phyloP scores from a whole-genome alignment of 805 yeast genomes.

The Saturnispora zaruensis region DNA sequence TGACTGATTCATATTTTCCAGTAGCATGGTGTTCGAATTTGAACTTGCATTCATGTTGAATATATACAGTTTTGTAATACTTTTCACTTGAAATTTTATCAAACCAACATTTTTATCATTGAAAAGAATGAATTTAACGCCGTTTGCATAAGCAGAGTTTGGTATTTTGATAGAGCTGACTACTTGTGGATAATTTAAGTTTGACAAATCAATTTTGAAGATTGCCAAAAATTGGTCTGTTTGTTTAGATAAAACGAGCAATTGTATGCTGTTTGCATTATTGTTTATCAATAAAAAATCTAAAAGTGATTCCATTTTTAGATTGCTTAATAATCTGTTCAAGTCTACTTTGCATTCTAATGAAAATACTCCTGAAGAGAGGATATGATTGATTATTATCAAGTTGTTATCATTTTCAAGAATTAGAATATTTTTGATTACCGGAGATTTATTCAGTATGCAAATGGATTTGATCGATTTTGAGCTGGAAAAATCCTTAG shows the following conservation, averaged over 20 bases:
- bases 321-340: neutral
- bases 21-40: constrained; percentile 22
- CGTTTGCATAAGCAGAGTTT: neutral
- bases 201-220: neutral
- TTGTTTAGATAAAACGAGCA: neutral
- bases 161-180: neutral
- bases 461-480: constrained; percentile 52
- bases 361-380: constrained; percentile 21
- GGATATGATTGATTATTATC: constrained; percentile 28
- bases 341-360: constrained; percentile 2
- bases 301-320: neutral
- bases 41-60: constrained; percentile 38
- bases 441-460: constrained; percentile 34
- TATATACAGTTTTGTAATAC: constrained; percentile 37
- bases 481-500: constrained; percentile 18
- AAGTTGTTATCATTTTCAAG: constrained; percentile 40
- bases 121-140: neutral
- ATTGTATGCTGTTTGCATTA: neutral
- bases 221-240: neutral
- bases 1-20: constrained; percentile 67
- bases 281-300: neutral
- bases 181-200: neutral
- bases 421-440: constrained; percentile 35
- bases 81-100: neutral
- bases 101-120: neutral